Evolutionary conservation across 192 early-diverging fungal genomes (phyloP).

Genomic region (Backusella morwellensis): DNA sequence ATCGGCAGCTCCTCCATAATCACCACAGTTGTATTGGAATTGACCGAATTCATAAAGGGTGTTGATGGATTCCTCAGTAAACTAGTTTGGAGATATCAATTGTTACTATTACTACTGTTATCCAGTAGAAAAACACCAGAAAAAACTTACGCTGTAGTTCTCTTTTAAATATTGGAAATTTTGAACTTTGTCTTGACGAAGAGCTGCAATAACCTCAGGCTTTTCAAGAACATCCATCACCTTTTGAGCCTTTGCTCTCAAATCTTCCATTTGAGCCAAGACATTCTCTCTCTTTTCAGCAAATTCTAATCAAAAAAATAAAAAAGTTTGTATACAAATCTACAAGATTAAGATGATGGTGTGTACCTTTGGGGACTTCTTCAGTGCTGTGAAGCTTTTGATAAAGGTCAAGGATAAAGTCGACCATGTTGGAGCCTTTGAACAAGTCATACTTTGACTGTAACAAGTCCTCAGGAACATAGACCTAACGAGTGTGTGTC

Average conservation of each 20-base stretch:
- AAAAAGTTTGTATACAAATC: neutral
- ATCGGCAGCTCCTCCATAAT: constrained; percentile 88
- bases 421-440: constrained; percentile 90
- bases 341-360: neutral
- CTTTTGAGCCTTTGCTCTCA: constrained; percentile 73
- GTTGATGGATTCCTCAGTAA: constrained; percentile 83
- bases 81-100: constrained; percentile 41
- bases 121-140: too few species aligned
- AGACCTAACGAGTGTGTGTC: constrained; percentile 55
- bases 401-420: constrained; percentile 85
- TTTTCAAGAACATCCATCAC: constrained; percentile 91
- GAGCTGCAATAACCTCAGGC: constrained; percentile 81
- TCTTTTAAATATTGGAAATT: constrained; percentile 87
- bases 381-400: constrained; percentile 76
- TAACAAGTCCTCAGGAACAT: constrained; percentile 71
- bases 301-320: constrained; percentile 41
- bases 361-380: constrained; percentile 68
- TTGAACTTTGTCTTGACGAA: constrained; percentile 93
- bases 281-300: constrained; percentile 73
- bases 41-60: constrained; percentile 86
- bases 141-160: constrained; percentile 65
- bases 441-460: constrained; percentile 90
- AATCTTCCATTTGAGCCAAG: constrained; percentile 68
- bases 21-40: constrained; percentile 92
- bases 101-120: neutral